Evolutionary conservation across 805 yeast genomes (phyloP), one percentile per base, ranked within the genome.

Genomic region (Candida ficus): DNA sequence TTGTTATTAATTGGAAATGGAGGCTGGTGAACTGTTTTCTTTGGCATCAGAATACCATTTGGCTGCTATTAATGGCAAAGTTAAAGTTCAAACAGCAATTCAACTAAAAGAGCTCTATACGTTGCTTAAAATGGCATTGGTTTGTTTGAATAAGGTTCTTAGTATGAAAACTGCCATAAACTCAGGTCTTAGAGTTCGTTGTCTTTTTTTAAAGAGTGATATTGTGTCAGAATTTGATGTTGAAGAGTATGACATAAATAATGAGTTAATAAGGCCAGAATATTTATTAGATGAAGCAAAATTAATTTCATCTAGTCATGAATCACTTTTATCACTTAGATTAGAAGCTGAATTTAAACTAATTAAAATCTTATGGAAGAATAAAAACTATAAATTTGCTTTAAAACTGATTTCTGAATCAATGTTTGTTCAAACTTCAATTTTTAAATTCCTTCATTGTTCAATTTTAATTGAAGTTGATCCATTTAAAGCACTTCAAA

Each of bases 281-380:
- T 37, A 27, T 20, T 14, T 43, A 9, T n/a, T 43, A n/a, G 43
- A 43, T 13, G 36, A 39, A 13, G 37, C 33, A 3, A 43, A 20
- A 14, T 29, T 43, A 16, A 18, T 61, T 7, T 41, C 54, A 5
- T 60, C 59, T 38, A 61, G 63, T 2, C 39, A 43, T 29, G 32
- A 35, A 10, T 34, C 44, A 2, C 29, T 33, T 18, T 14, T 43
- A 16, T 28, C 35, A 23, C 29, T 38, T 5, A 35, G 35, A 35
- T n/a, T 43, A 11, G 33, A 44, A 6, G 26, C 43, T 22, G 37
- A 42, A 13, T 35, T 32, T 9, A 29, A 37, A 13, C 19, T 36
- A 14, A 25, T 41, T 5, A 37, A 39, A 14, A 22, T 34, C 7
- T 5, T 38, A 20, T 27, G 37, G 20, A 23, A 30, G n/a, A 36